Conservation (phyloP, 441 rosid species). For the Brassica balearica region DNA sequence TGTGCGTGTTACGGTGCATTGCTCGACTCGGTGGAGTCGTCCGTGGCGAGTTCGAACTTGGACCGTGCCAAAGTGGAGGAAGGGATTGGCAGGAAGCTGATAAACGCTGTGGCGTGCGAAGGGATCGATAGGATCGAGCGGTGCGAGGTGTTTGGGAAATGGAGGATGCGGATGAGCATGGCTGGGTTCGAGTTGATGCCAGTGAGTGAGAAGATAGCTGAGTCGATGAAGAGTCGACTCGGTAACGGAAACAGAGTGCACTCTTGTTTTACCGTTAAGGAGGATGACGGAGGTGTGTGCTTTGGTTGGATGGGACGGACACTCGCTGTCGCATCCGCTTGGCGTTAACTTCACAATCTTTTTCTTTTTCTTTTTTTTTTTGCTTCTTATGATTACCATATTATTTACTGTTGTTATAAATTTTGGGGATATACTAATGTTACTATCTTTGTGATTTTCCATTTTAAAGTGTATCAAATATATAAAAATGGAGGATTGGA, state of each 20-base stretch:
- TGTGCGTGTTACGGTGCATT: conserved; percentile 72
- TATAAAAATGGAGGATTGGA: conserved; percentile 44
- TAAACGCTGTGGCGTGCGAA: conserved; percentile 85
- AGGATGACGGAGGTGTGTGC: conserved; percentile 77
- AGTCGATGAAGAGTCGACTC: conserved; percentile 61
- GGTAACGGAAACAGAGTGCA: conserved; percentile 51
- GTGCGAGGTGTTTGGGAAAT: conserved; percentile 96
- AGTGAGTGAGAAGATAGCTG: conserved; percentile 61
- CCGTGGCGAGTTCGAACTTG: conserved; percentile 45
- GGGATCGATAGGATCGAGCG: conserved; percentile 86
- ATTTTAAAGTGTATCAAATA: conserved; percentile 47
- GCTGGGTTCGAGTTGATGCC: conserved; percentile 80
- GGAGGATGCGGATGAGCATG: conserved; percentile 95
- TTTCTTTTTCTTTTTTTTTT: conserved; percentile 4
- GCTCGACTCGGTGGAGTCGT: conserved; percentile 77
- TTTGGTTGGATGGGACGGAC: conserved; percentile 92
- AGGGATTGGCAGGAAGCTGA: conserved; percentile 67
- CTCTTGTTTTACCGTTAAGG: conserved; percentile 78
- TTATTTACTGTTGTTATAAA: conserved; percentile 41
- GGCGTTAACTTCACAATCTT: conserved; percentile 66
- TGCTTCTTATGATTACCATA: conserved; percentile 38
- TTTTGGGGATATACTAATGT: conserved; percentile 37
- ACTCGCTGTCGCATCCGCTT: conserved; percentile 95
- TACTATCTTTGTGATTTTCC: conserved; percentile 39
- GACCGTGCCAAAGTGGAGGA: conserved; percentile 66